Conservation (phyloP, 768 basidiomycete genomes). For the Collybia sp. region DNA sequence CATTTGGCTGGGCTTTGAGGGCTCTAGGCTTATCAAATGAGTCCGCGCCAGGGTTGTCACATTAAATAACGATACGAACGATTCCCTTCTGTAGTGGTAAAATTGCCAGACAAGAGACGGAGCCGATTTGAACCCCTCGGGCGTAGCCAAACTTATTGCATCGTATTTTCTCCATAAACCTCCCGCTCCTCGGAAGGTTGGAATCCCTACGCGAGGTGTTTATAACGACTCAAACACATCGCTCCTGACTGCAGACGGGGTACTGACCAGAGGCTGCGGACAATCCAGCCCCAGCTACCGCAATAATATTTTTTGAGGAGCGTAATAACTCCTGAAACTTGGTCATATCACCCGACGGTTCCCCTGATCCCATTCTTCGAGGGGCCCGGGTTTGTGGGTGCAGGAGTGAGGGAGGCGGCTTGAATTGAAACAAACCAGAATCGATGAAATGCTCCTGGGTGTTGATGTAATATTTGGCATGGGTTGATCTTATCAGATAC, state of each 20-base stretch:
- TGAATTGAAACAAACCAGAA: too few relatives aligned
- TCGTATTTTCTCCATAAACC: conserved; percentile 19
- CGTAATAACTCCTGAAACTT: conserved; percentile 6
- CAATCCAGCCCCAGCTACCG: conserved; percentile 16
- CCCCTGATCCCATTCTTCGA: not conserved
- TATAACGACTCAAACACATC: too few relatives aligned
- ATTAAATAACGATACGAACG: conserved; percentile 24
- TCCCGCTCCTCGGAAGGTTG: conserved; percentile 41
- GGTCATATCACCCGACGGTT: conserved; percentile 6
- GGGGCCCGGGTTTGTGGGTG: not conserved
- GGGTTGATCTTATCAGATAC: too few relatives aligned
- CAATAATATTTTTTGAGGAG: conserved; percentile 15
- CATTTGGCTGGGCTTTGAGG: conserved; percentile 43
- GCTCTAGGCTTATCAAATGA: conserved; percentile 28
- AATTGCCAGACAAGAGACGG: conserved; percentile 47
- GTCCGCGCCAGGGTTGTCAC: not conserved
- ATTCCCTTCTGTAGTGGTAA: conserved; percentile 57
- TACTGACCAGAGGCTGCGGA: conserved; percentile 18
- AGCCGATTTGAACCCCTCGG: conserved; percentile 23
- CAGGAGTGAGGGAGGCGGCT: not conserved
- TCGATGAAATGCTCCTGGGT: too few relatives aligned
- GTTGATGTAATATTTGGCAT: too few relatives aligned
- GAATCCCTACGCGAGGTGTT: conserved; percentile 25
- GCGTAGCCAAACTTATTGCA: conserved; percentile 23
- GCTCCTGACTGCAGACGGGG: not conserved